phyloP scores from a whole-genome alignment of 441 rosid species.

The Macaranga tanarius region DNA sequence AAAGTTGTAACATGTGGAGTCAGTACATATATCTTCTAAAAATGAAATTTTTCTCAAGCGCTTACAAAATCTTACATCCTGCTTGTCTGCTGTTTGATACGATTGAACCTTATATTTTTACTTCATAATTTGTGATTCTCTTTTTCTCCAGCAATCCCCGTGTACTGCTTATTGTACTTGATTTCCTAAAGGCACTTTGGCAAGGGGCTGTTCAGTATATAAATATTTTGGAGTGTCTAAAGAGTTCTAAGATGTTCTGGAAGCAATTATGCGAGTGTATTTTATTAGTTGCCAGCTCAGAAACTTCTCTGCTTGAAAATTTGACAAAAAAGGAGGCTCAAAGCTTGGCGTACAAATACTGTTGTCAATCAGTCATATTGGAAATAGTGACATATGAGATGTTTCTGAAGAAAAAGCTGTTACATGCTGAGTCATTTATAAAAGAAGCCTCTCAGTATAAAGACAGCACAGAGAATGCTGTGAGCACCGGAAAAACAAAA shows the following conservation, averaged over 20 bases:
- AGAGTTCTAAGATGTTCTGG: constrained; percentile 65
- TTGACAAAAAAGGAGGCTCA: constrained; percentile 45
- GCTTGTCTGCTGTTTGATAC: not conserved
- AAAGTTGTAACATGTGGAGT: not conserved
- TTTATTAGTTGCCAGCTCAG: constrained; percentile 38
- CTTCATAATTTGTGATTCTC: not conserved
- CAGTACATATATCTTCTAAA: not conserved
- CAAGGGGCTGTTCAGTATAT: constrained; percentile 80
- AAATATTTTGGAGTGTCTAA: constrained; percentile 53
- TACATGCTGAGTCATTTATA: constrained; percentile 54
- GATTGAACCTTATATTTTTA: constrained; percentile 8
- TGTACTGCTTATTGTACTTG: constrained; percentile 53
- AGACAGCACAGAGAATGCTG: constrained; percentile 33
- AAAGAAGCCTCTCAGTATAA: constrained; percentile 38
- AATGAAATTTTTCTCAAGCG: not conserved
- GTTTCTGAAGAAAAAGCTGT: constrained; percentile 72
- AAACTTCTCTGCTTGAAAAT: constrained; percentile 40
- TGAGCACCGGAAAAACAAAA: constrained; percentile 32
- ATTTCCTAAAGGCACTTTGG: constrained; percentile 87
- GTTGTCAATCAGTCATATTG: constrained; percentile 70
- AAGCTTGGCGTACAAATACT: constrained; percentile 49
- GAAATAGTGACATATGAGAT: constrained; percentile 79
- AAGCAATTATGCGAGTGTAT: constrained; percentile 53
- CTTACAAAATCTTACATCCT: not conserved
- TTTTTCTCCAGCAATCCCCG: constrained; percentile 61